phyloP scores from a whole-genome alignment of 768 basidiomycete species.

The Macrolepiota dolichaula region DNA sequence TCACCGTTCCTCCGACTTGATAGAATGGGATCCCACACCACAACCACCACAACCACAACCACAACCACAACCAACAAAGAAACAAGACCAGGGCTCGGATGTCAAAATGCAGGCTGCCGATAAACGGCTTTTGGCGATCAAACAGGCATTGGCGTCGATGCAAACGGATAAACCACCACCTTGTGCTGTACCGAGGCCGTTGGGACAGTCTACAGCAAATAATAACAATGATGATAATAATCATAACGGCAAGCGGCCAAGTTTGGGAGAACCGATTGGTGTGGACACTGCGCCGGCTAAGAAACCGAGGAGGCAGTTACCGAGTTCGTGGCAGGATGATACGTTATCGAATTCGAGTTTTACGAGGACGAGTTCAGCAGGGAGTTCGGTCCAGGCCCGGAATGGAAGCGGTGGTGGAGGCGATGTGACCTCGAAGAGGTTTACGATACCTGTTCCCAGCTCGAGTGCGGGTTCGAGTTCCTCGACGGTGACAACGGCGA shows the following conservation, averaged over 20 bases:
- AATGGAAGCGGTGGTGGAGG: background rate
- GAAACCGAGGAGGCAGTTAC: slow-evolving; percentile 58
- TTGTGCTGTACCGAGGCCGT: slow-evolving; percentile 20
- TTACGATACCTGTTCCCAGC: slow-evolving; percentile 7
- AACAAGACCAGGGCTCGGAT: slow-evolving; percentile 17
- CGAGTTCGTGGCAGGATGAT: slow-evolving; percentile 41
- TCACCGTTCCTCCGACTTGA: slow-evolving; percentile 36
- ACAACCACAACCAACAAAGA: too few species aligned
- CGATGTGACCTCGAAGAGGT: background rate
- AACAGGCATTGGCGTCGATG: slow-evolving; percentile 45
- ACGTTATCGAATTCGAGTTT: slow-evolving; percentile 34
- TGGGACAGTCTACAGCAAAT: slow-evolving; percentile 21
- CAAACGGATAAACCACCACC: background rate
- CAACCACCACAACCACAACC: too few species aligned
- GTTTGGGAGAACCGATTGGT: slow-evolving; percentile 19
- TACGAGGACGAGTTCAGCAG: background rate
- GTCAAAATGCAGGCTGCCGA: slow-evolving; percentile 25
- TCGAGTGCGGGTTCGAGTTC: slow-evolving; percentile 15
- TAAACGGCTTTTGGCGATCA: slow-evolving; percentile 53
- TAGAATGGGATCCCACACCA: slow-evolving; percentile 40
- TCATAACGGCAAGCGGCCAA: slow-evolving; percentile 41
- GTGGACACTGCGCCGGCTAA: slow-evolving; percentile 31
- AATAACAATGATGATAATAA: too few species aligned
- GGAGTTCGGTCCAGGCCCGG: background rate
- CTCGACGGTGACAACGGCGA: too few species aligned